phyloP scores from a whole-genome alignment of 768 basidiomycete species.

The Mycena rebaudengoi region DNA sequence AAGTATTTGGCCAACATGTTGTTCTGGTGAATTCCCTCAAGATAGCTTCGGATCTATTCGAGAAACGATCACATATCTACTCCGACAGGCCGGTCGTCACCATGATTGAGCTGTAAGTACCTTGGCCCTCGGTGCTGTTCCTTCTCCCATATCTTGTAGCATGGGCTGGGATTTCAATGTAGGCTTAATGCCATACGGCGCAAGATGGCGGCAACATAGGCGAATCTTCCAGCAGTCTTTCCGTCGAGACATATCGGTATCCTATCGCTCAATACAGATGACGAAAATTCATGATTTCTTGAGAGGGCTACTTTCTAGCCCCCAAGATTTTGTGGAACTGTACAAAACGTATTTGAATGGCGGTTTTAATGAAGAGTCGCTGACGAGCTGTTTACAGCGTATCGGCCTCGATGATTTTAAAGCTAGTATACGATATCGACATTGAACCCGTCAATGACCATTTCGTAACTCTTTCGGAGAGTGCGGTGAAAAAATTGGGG shows the following conservation, averaged over 20 bases:
- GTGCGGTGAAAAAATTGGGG: slow-evolving; percentile 38
- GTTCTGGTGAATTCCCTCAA: slow-evolving; percentile 38
- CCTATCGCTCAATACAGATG: neutral
- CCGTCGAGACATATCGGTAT: slow-evolving; percentile 21
- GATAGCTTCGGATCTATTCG: slow-evolving; percentile 32
- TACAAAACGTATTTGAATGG: slow-evolving; percentile 12
- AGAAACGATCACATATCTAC: slow-evolving; percentile 32
- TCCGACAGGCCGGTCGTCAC: slow-evolving; percentile 28
- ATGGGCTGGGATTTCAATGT: slow-evolving; percentile 52
- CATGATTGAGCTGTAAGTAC: slow-evolving; percentile 27
- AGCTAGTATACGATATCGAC: slow-evolving; percentile 44
- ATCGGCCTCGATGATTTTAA: slow-evolving; percentile 41
- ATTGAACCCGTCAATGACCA: slow-evolving; percentile 38
- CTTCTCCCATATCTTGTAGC: neutral
- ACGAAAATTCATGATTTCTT: neutral
- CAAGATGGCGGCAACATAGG: too few species aligned
- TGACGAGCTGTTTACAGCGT: too few species aligned
- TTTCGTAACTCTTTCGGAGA: slow-evolving; percentile 40
- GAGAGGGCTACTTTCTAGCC: slow-evolving; percentile 18
- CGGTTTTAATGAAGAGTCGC: too few species aligned
- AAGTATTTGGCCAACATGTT: slow-evolving; percentile 32
- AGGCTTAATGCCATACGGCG: slow-evolving; percentile 44
- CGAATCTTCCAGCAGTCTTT: slow-evolving; percentile 48
- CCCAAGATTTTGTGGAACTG: slow-evolving; percentile 28
- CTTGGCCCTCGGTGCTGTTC: neutral